Percentiles rank a stretch among this genome's conserved stretches.
These are phyloP conservation scores for Albatrellus ellisii DNA, from an alignment of 768 basidiomycete genomes.

Conservation along the genomic window DNA sequence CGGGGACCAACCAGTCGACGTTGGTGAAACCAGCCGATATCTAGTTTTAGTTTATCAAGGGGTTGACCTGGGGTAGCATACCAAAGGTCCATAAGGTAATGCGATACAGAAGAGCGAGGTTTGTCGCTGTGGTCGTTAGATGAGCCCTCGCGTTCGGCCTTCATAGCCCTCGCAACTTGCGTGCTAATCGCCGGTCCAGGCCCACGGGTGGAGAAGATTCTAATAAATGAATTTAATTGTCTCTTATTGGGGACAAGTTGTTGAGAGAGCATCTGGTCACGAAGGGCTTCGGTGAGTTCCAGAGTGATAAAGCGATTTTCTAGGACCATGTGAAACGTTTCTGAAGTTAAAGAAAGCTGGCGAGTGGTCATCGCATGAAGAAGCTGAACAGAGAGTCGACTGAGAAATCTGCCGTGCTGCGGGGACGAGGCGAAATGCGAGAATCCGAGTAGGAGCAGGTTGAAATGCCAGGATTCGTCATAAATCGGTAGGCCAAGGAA, in stretches of 20 bases:
- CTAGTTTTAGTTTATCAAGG: no score
- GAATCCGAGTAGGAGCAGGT: slow-evolving; percentile 12
- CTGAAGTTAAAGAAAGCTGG: slow-evolving; percentile 3
- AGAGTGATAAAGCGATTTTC: slow-evolving; percentile 35
- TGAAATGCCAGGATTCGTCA: slow-evolving; percentile 15
- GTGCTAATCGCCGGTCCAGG: no score
- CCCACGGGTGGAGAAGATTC: slow-evolving; percentile 34
- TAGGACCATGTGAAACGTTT: slow-evolving; percentile 6
- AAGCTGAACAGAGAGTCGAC: slow-evolving; percentile 5
- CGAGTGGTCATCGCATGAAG: slow-evolving; percentile 10
- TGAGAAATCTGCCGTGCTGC: slow-evolving; percentile 3
- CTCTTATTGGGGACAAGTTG: slow-evolving; percentile 25
- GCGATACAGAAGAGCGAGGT: no score
- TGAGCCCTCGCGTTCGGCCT: no score
- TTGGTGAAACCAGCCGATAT: no score
- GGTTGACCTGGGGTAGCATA: no score
- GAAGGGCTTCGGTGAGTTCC: slow-evolving; percentile 35
- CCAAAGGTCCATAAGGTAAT: no score
- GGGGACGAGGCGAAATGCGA: neutral
- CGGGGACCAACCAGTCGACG: no score
- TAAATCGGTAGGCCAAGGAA: slow-evolving; percentile 17
- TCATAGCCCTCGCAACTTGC: no score
- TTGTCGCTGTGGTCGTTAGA: no score
- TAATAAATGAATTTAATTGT: slow-evolving; percentile 37
- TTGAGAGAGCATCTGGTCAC: slow-evolving; percentile 27